A percentile compares a stretch with the other conserved stretches of the same genome.
Conservation (phyloP, 2,329 filamentous ascomycete genomes). For the Fonsecaea monophora region DNA sequence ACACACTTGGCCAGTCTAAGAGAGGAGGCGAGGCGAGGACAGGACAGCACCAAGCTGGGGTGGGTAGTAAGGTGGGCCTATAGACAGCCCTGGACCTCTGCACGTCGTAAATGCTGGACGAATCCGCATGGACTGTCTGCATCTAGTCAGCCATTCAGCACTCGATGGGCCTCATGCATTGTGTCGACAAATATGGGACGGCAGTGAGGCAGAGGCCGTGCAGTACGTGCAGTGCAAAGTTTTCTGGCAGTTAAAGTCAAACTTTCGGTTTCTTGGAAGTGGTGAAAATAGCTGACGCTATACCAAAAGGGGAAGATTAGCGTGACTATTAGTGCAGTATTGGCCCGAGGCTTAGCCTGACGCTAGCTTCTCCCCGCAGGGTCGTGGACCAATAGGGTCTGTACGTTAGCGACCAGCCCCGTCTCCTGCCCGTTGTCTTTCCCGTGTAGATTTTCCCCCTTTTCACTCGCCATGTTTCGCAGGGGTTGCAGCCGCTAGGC, state of each 20-base stretch:
- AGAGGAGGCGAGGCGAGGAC: conserved; percentile 5
- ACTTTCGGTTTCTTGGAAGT: conserved; percentile 9
- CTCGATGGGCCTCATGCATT: not conserved
- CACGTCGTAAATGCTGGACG: conserved; percentile 4
- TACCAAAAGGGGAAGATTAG: not conserved
- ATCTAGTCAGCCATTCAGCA: not conserved
- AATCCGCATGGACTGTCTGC: not conserved
- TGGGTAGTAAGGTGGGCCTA: not conserved
- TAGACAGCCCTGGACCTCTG: conserved; percentile 1
- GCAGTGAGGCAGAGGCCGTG: conserved; percentile 1
- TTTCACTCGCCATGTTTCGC: conserved; percentile 5
- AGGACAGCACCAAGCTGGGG: not conserved
- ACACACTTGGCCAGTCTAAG: not conserved
- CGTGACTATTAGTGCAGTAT: not conserved
- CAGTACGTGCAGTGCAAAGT: not conserved
- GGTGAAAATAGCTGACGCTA: conserved; percentile 12
- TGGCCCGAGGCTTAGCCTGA: not conserved
- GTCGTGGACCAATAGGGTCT: not conserved
- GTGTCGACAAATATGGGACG: conserved; percentile 4
- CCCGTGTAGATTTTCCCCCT: not conserved
- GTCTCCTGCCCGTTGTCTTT: not conserved
- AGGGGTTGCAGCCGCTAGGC: not conserved
- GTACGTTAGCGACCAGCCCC: not conserved
- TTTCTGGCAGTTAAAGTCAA: conserved; percentile 11
- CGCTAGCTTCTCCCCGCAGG: not conserved